Conservation (phyloP, 306 rosid genomes). For the Cicer pinnatifidum region DNA sequence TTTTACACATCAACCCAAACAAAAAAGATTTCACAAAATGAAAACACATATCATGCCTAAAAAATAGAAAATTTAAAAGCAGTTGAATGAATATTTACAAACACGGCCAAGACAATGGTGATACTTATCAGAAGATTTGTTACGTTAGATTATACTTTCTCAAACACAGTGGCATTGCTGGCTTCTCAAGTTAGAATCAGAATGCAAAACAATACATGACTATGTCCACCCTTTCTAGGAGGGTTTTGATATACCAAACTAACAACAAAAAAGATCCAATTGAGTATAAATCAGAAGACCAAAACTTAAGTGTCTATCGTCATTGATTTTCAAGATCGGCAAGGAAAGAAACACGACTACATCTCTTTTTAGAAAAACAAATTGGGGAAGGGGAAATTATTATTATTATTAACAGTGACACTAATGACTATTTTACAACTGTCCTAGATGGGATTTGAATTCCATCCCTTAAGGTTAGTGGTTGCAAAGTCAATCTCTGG, state of each 20-base stretch:
- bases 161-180: not conserved
- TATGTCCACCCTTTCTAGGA: not conserved
- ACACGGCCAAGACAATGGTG: slow-evolving; percentile 12
- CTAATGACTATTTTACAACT: too few species aligned
- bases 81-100: slow-evolving; percentile 8
- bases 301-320: slow-evolving; percentile 23
- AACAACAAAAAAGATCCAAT: slow-evolving; percentile 20
- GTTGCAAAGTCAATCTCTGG: not conserved
- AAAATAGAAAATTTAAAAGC: slow-evolving; percentile 26
- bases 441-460: too few species aligned
- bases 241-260: not conserved
- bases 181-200: slow-evolving; percentile 32
- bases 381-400: too few species aligned
- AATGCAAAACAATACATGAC: slow-evolving; percentile 20
- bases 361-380: not conserved
- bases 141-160: slow-evolving; percentile 5
- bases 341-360: slow-evolving; percentile 25
- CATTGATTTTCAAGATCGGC: slow-evolving; percentile 11
- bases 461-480: too few species aligned
- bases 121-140: not conserved
- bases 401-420: too few species aligned
- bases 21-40: not conserved
- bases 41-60: slow-evolving; percentile 29
- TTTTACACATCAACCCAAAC: slow-evolving; percentile 29
- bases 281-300: not conserved